Conservation (phyloP, 1,284 basidiomycete species). For the Moesziomyces globuligerus region DNA sequence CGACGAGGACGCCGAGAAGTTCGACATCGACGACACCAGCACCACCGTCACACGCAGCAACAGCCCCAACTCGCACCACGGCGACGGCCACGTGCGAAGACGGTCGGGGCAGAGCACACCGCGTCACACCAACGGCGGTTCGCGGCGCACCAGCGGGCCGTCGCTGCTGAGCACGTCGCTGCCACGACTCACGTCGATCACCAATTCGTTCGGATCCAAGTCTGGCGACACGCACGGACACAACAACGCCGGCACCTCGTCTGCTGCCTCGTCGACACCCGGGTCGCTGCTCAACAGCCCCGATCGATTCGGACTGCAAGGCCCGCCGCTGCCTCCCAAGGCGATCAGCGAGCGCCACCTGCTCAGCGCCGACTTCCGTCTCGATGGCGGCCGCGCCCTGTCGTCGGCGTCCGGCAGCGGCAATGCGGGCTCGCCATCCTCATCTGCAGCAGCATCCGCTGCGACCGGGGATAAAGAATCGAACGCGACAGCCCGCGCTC, state of each 20-base stretch:
- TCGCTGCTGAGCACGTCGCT: conserved; percentile 27
- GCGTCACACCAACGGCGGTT: conserved; percentile 13
- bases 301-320: conserved; percentile 58
- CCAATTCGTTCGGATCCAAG: conserved; percentile 20
- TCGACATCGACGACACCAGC: conserved; percentile 64
- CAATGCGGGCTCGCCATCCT: neutral
- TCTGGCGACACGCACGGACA: conserved; percentile 9
- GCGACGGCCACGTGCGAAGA: conserved; percentile 29
- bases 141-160: conserved; percentile 24
- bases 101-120: conserved; percentile 36
- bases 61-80: conserved; percentile 35
- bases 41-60: conserved; percentile 49
- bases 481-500: conserved; percentile 8
- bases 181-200: conserved; percentile 38
- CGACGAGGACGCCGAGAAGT: conserved; percentile 56
- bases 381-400: conserved; percentile 32
- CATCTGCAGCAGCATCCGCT: neutral
- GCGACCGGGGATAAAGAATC: neutral
- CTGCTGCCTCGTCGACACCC: conserved; percentile 26
- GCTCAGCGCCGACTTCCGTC: conserved; percentile 58
- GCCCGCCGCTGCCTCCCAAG: conserved; percentile 57
- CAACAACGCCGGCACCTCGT: conserved; percentile 6
- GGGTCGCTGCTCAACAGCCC: conserved; percentile 52
- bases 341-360: conserved; percentile 61
- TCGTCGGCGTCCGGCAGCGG: conserved; percentile 1